Evolutionary conservation across 176 grass and related monocot species (phyloP).

Genomic region (Thalia dealbata): DNA sequence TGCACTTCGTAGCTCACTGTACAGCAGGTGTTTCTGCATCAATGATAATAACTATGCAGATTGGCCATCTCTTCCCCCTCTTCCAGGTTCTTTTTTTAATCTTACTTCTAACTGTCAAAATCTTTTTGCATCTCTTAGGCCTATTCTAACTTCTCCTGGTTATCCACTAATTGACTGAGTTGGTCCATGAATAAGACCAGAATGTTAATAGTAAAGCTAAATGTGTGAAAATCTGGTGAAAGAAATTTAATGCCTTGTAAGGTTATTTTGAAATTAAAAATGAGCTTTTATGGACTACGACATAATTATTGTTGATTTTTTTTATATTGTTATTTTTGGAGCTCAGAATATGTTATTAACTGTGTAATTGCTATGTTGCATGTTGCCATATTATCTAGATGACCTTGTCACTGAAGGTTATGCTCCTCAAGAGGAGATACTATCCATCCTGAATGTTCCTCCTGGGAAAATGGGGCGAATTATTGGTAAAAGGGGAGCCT

Average conservation of each 20-base stretch:
- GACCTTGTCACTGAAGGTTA: constrained; percentile 42
- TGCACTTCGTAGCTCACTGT: constrained; percentile 59
- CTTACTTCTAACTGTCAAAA: neutral
- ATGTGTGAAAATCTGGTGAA: too few species aligned
- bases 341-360: neutral
- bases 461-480: constrained; percentile 95
- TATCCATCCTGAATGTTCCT: constrained; percentile 83
- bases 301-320: neutral
- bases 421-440: constrained; percentile 61
- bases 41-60: constrained; percentile 59
- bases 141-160: neutral
- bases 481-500: constrained; percentile 75
- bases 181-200: neutral
- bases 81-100: constrained; percentile 38
- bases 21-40: constrained; percentile 87
- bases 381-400: constrained; percentile 27
- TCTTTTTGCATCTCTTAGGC: neutral
- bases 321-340: neutral
- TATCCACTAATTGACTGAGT: neutral
- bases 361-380: neutral
- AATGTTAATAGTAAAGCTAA: too few species aligned
- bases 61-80: constrained; percentile 69
- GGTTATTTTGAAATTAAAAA: too few species aligned
- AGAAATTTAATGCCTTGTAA: too few species aligned
- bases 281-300: too few species aligned